Percentiles rank a stretch among this genome's conserved stretches.
These are phyloP conservation scores for Calonectria pteridis DNA, from an alignment of 2,329 filamentous ascomycete genomes.

Conservation along the genomic window DNA sequence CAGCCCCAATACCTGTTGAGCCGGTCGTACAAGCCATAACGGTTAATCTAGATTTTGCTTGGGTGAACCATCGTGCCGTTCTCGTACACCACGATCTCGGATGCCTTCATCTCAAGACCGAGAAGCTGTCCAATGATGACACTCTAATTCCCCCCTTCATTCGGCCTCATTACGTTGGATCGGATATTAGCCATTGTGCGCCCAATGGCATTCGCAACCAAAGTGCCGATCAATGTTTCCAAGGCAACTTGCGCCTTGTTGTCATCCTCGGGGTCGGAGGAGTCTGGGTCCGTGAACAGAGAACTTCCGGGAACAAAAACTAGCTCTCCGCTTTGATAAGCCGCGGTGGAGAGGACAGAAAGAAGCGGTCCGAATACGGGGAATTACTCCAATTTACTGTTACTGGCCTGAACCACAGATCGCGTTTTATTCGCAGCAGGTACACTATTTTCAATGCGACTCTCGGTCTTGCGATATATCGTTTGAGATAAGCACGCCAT, in stretches of 20 bases:
- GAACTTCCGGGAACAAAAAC: background rate
- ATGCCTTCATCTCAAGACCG: too few species aligned
- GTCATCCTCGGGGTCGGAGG: background rate
- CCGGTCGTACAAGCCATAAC: too few species aligned
- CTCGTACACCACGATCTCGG: background rate
- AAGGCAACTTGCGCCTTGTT: background rate
- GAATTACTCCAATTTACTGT: background rate
- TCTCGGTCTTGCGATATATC: background rate
- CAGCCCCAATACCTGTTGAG: too few species aligned
- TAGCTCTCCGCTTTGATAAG: too few species aligned
- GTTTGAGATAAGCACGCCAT: background rate
- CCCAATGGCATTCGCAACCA: constrained; percentile 5
- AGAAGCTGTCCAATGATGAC: background rate
- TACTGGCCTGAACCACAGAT: background rate
- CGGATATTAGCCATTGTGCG: background rate
- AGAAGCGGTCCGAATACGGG: background rate
- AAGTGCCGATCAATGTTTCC: background rate
- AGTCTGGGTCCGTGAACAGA: background rate
- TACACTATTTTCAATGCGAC: background rate
- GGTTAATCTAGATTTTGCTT: too few species aligned
- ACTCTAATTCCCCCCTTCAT: background rate
- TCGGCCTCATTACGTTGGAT: background rate
- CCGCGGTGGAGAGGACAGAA: background rate
- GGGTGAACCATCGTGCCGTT: background rate
- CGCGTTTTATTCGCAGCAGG: background rate